Evolutionary conservation across 805 yeast genomes (phyloP), one percentile per base, ranked within the genome.

Genomic region (Wickerhamomyces hampshirensis): DNA sequence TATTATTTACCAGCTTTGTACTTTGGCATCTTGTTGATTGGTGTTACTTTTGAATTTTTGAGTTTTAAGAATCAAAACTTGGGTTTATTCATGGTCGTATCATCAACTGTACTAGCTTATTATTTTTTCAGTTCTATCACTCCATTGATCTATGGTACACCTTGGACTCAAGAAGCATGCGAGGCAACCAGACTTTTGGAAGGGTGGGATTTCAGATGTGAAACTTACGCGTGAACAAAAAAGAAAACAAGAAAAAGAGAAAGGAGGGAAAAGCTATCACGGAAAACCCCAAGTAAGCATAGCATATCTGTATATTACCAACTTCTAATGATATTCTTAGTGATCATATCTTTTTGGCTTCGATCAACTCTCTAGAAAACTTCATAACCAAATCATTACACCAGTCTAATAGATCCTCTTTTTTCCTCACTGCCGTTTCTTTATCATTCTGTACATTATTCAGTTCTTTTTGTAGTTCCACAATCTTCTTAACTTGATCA

Each of bases 401-500:
- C 63, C 75, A 71, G 11, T 65, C 62, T 38, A 80, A 58, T 26
- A 87, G 58, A 28, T 66, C 63, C 42, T 84, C 88, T 46, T 87
- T 86, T 49, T 77, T 75, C 46, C 67, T 49, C 7, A 83, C 70
- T 7, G 81, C 80, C 21, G 62, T 63, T 11, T 71, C 60, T 43
- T 85, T 75, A 37, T 74, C 71, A 16, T 59, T 53, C 48, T 88
- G 93, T 2, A 79, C 76, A 10, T 66, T 62, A 10, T 69, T 67
- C 37, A 89, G 61, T 46, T 84, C 85, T 30, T 57, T 55, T 33
- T 84, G 82, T 31, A 93, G 63, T 11, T 65, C 66, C 34, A 71
- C 73, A 13, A 91, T 84, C 40, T 71, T 70, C 18, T 63, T 60
- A 55, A 88, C 56, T 59, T 89, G 98, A 37, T 76, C 80, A 30